These are phyloP conservation scores for Sextonia rubra DNA, from an alignment of 164 flowering plant species.

Conservation along the genomic window DNA sequence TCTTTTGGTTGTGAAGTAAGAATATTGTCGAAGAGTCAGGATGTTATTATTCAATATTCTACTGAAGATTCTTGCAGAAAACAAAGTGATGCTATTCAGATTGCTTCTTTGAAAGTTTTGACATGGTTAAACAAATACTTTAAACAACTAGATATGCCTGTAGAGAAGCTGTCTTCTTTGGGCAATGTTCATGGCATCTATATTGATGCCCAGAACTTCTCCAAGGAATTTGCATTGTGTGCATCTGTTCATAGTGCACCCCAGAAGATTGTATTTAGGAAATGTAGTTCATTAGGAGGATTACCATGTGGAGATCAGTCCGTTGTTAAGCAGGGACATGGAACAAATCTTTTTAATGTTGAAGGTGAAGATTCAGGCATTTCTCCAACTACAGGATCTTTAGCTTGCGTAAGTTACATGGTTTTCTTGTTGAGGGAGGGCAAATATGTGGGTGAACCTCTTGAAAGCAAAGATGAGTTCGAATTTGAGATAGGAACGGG, in stretches of 20 bases:
- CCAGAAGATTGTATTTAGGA: constrained; percentile 14
- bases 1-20: constrained; percentile 57
- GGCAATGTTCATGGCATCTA: constrained; percentile 30
- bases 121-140: constrained; percentile 59
- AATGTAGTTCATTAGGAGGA: constrained; percentile 15
- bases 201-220: constrained; percentile 30
- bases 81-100: constrained; percentile 68
- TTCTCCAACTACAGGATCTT: constrained; percentile 53
- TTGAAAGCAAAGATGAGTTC: constrained; percentile 71
- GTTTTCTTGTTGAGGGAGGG: constrained; percentile 44
- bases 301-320: constrained; percentile 7
- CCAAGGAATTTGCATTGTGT: constrained; percentile 38
- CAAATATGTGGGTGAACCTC: constrained; percentile 37
- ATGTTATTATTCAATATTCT: constrained; percentile 48
- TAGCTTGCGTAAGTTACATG: constrained; percentile 54
- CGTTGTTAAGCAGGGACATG: constrained; percentile 18
- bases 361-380: constrained; percentile 59
- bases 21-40: constrained; percentile 48
- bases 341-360: constrained; percentile 17
- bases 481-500: constrained; percentile 89
- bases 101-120: constrained; percentile 58
- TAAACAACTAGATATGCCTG: constrained; percentile 33
- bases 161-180: constrained; percentile 31
- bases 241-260: constrained; percentile 26
- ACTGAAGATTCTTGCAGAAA: constrained; percentile 53